Evolutionary conservation across 106 monocot genomes (phyloP).

Genomic region (Platanthera guangdongensis): DNA sequence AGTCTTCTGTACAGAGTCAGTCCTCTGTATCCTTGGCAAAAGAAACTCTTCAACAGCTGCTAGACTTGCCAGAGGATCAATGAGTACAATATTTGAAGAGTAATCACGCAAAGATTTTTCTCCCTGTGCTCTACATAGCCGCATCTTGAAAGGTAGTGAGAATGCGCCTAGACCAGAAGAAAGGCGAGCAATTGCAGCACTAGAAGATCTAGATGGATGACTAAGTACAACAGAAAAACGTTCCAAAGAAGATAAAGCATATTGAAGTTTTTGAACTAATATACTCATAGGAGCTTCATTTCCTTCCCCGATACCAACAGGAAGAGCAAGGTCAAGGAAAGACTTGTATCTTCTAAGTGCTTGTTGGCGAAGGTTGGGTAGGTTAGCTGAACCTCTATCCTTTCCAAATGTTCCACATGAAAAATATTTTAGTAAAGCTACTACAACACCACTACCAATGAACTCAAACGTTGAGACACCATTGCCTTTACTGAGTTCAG

Average conservation of each 20-base stretch:
- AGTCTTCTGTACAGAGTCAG: conserved; percentile 58
- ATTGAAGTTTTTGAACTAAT: conserved; percentile 89
- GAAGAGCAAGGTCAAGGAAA: conserved; percentile 63
- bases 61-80: conserved; percentile 87
- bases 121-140: conserved; percentile 75
- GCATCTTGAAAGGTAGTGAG: conserved; percentile 83
- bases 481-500: conserved; percentile 75
- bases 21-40: conserved; percentile 86
- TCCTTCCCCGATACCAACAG: conserved; percentile 24
- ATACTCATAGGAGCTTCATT: conserved; percentile 58
- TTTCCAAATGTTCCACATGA: conserved; percentile 87
- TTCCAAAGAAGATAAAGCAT: conserved; percentile 87
- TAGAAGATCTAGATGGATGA: conserved; percentile 66
- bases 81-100: conserved; percentile 91
- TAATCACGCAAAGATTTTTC: conserved; percentile 97
- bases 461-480: conserved; percentile 99
- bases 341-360: conserved; percentile 77
- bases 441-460: conserved; percentile 94
- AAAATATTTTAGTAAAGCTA: conserved; percentile 75
- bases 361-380: conserved; percentile 68
- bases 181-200: conserved; percentile 55
- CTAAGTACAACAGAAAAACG: conserved; percentile 95
- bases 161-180: conserved; percentile 76
- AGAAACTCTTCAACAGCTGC: conserved; percentile 95
- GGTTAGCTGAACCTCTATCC: conserved; percentile 52